These are phyloP conservation scores for Sclerotinia subarctica DNA, from an alignment of 2,329 filamentous ascomycete species.

Conservation along the genomic window DNA sequence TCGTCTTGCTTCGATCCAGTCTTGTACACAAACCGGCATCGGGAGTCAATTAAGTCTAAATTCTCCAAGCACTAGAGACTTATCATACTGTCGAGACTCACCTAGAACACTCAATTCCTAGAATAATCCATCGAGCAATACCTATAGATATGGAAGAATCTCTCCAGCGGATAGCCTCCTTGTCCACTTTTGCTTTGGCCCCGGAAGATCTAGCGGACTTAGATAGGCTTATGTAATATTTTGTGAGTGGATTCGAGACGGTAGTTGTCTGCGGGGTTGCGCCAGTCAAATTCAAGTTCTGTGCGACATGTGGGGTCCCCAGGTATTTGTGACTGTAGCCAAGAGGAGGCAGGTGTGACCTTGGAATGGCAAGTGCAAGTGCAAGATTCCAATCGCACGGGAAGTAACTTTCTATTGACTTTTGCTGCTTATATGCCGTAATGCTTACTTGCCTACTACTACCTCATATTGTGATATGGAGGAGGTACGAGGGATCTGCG, in stretches of 20 bases:
- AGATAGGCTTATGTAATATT: too few relatives aligned
- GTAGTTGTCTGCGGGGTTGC: too few relatives aligned
- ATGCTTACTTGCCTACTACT: neutral
- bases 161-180: too few relatives aligned
- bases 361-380: neutral
- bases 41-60: neutral
- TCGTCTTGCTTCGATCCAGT: too few relatives aligned
- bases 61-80: neutral
- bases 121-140: too few relatives aligned
- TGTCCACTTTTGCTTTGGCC: too few relatives aligned
- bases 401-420: neutral
- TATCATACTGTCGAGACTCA: too few relatives aligned
- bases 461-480: neutral
- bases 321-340: neutral
- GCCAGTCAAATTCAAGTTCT: neutral
- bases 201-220: too few relatives aligned
- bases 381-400: neutral
- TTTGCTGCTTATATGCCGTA: neutral
- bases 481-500: conserved; percentile 4
- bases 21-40: neutral
- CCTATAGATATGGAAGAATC: too few relatives aligned
- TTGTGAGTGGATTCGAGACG: too few relatives aligned
- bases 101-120: too few relatives aligned
- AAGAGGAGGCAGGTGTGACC: neutral
- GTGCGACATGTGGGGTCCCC: neutral